Percentiles rank a stretch among this genome's conserved stretches.
phyloP scores from a whole-genome alignment of 345 rosid species.

The Eucalyptus curtisii region DNA sequence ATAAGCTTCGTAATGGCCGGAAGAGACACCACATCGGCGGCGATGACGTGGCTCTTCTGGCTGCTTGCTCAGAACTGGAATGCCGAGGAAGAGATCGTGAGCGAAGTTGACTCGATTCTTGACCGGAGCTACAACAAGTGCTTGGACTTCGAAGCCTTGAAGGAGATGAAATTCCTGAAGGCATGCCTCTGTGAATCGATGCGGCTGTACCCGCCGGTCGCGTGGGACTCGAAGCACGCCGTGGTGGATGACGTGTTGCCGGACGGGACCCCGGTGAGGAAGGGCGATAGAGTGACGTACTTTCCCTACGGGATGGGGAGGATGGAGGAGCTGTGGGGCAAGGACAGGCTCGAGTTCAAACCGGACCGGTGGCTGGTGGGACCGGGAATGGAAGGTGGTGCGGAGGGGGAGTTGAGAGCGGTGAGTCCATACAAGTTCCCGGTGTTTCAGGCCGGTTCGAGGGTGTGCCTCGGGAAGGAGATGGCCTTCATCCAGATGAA shows the following conservation, averaged over 20 bases:
- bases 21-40: slow-evolving; percentile 35
- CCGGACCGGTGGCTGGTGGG: slow-evolving; percentile 62
- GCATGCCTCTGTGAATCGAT: slow-evolving; percentile 60
- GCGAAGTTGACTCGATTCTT: slow-evolving; percentile 7
- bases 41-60: slow-evolving; percentile 58
- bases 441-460: slow-evolving; percentile 65
- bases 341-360: slow-evolving; percentile 37
- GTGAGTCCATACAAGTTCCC: slow-evolving; percentile 46
- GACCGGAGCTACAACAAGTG: neutral
- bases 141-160: slow-evolving; percentile 30
- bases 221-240: slow-evolving; percentile 29
- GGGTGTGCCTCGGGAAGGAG: slow-evolving; percentile 69
- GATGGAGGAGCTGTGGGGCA: slow-evolving; percentile 63
- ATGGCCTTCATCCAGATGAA: slow-evolving; percentile 83
- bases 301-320: slow-evolving; percentile 66
- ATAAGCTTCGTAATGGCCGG: slow-evolving; percentile 51
- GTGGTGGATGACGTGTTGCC: slow-evolving; percentile 42
- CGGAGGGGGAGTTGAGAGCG: slow-evolving; percentile 20
- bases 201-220: slow-evolving; percentile 63
- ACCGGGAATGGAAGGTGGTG: slow-evolving; percentile 2
- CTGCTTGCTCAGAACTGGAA: slow-evolving; percentile 24
- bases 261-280: slow-evolving; percentile 46
- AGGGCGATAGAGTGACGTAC: slow-evolving; percentile 49
- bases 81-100: slow-evolving; percentile 1
- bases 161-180: slow-evolving; percentile 40